A percentile compares a stretch with the other conserved stretches of the same genome.
phyloP scores from a whole-genome alignment of 257 asterid species.

The Przewalskia tangutica region DNA sequence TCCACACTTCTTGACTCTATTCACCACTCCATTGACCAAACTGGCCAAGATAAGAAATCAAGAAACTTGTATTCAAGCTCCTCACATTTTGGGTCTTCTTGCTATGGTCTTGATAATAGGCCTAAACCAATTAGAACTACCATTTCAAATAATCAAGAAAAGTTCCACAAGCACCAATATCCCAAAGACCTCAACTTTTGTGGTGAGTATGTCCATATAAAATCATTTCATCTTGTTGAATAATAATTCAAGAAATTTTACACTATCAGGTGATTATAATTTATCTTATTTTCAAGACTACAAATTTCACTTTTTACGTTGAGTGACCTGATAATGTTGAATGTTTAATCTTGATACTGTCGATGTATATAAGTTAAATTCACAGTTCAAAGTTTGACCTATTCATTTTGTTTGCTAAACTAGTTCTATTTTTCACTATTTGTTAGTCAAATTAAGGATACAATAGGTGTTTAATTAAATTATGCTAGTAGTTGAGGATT shows the following conservation, averaged over 20 bases:
- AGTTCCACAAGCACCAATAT: background rate
- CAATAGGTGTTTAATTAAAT: background rate
- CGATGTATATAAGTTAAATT: too few species aligned
- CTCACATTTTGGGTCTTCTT: background rate
- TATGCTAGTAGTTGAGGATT: background rate
- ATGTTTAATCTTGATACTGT: background rate
- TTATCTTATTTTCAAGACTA: too few species aligned
- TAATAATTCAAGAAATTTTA: background rate
- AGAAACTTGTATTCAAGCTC: background rate
- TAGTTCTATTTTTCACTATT: background rate
- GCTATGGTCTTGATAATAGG: background rate
- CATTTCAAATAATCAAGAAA: background rate
- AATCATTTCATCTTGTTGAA: background rate
- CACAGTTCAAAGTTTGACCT: background rate
- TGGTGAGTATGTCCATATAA: background rate
- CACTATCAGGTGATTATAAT: too few species aligned
- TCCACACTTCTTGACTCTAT: conserved; percentile 63
- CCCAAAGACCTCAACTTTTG: background rate
- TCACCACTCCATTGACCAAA: conserved; percentile 61
- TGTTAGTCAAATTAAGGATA: background rate
- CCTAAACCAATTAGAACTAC: background rate
- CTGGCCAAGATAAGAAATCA: background rate
- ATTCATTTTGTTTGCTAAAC: background rate
- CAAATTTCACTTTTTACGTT: too few species aligned
- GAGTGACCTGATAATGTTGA: background rate